Conservation (phyloP, 768 basidiomycete species). For the Suillus subluteus region DNA sequence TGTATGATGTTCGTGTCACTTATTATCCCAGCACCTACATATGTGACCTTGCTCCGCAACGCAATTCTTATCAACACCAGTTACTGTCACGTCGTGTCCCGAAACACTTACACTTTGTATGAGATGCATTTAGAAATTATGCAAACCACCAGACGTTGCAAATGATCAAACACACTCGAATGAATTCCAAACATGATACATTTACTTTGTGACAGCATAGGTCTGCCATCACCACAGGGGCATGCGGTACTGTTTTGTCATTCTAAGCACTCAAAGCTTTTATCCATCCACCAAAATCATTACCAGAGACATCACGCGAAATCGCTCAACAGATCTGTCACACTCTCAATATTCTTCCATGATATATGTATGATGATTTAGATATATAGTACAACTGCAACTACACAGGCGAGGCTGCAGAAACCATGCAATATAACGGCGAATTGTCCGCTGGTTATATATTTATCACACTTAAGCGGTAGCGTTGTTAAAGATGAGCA, state of each 20-base stretch:
- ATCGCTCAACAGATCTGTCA: neutral
- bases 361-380: constrained; percentile 7
- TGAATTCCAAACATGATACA: too few species aligned
- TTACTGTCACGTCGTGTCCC: neutral
- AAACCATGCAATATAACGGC: constrained; percentile 11
- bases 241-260: too few species aligned
- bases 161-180: neutral
- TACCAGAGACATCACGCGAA: neutral
- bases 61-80: neutral
- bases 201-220: too few species aligned
- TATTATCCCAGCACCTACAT: too few species aligned
- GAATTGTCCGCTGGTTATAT: constrained; percentile 2
- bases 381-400: constrained; percentile 12
- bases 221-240: too few species aligned
- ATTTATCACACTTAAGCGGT: constrained; percentile 38
- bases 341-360: neutral
- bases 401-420: neutral
- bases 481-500: constrained; percentile 83
- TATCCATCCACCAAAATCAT: neutral
- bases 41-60: too few species aligned
- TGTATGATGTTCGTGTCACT: too few species aligned
- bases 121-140: neutral
- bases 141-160: neutral
- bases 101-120: neutral
- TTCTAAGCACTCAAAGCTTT: too few species aligned